Evolutionary conservation across 2,329 filamentous ascomycete species (phyloP), one percentile per base, ranked within the genome.

Genomic region (Chaetomiaceae sp.): DNA sequence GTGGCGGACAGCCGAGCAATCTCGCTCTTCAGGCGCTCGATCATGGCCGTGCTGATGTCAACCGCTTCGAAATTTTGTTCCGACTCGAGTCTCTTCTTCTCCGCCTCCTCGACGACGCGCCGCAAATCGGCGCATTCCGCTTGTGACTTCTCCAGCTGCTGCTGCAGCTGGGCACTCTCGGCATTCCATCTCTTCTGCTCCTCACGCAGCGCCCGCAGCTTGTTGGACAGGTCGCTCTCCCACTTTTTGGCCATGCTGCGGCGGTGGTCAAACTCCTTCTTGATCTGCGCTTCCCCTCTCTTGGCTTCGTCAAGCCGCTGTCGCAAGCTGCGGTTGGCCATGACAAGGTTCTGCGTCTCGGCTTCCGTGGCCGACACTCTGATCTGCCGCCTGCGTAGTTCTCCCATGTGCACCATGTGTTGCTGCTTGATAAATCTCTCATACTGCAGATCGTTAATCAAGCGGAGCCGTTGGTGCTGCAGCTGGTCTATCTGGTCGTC

Each of bases 401-500:
- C 84, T 1, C 86, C 86, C 60, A 93, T 90, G 49, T 91, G 86
- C 2, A 83, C 78, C 54, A 90, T 78, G 62, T 91, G 87, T 58
- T 93, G 87, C 53, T 88, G 80, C 61, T 90, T 91, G 58, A 91
- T 75, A 63, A 88, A 91, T 20, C 85, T 76, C 62, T 93, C 88
- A 58, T 91, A 93, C 54, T 85, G 86, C 35, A 93, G 71, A 56
- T 93, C 86, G 51, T 90, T 93, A 36, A 84, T 81, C 10, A 93
- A 65, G 2, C 90, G 68, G 43, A 88, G 76, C n/a, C 88, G 77
- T 56, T 89, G 83, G 34, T 84, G 77, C 54, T 88, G 81, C 3
- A 93, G 67, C 53, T 80, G 78, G 1, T 75, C 68, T 22, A 74
- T 58, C 47, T 74, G 67, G 14, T 66, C 60, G 49, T 65, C 58